Conservation (phyloP, 1,139 yeast genomes). For the Wickerhamomyces sp. region DNA sequence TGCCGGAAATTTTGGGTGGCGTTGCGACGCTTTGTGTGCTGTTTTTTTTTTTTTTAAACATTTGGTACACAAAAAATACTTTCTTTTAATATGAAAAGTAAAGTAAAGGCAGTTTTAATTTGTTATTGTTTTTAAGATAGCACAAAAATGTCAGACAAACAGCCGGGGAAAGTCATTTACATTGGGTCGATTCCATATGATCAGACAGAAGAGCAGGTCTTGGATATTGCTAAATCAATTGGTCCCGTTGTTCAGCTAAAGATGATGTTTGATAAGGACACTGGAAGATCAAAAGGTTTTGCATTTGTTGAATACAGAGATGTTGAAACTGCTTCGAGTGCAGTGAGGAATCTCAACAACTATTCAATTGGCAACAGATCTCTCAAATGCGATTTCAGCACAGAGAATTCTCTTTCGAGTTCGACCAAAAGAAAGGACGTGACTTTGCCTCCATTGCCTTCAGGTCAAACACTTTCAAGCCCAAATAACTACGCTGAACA, state of each 20-base stretch:
- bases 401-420: conserved; percentile 31
- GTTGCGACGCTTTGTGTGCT: not conserved
- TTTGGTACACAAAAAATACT: no score
- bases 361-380: conserved; percentile 70
- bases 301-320: conserved; percentile 74
- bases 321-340: conserved; percentile 81
- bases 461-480: conserved; percentile 45
- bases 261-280: conserved; percentile 78
- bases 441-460: conserved; percentile 38
- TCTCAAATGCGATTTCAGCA: conserved; percentile 69
- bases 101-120: no score
- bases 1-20: not conserved
- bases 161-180: conserved; percentile 45
- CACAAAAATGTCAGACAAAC: conserved; percentile 22
- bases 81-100: no score
- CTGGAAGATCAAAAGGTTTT: conserved; percentile 89
- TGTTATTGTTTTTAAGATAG: no score
- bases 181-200: conserved; percentile 70
- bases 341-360: conserved; percentile 83
- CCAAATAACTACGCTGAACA: conserved; percentile 51
- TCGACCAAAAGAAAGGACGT: conserved; percentile 14
- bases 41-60: no score
- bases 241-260: conserved; percentile 83
- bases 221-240: conserved; percentile 70
- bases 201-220: conserved; percentile 85